Evolutionary conservation across 805 yeast species (phyloP).

Genomic region (Saturnispora galanensis): DNA sequence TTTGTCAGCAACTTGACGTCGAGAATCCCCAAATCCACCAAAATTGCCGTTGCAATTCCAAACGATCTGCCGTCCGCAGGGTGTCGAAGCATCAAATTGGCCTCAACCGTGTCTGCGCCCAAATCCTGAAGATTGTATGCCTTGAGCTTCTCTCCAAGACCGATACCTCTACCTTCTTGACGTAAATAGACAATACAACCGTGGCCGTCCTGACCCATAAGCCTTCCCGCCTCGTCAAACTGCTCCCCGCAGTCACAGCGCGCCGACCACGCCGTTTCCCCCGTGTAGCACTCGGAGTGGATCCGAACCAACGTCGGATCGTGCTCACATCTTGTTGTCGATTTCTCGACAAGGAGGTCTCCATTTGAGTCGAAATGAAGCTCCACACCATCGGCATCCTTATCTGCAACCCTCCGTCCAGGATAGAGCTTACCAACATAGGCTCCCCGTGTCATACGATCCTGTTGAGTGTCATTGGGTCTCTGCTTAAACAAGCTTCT

Average conservation of each 20-base stretch:
- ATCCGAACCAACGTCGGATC: constrained; percentile 67
- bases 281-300: constrained; percentile 97
- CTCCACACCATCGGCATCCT: constrained; percentile 36
- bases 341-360: constrained; percentile 24
- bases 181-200: constrained; percentile 94
- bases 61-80: constrained; percentile 98
- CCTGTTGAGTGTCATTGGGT: constrained; percentile 69
- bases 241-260: constrained; percentile 99
- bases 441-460: constrained; percentile 98
- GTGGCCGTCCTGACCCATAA: constrained; percentile 78
- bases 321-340: constrained; percentile 16
- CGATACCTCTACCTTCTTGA: constrained; percentile 98
- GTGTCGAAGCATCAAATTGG: constrained; percentile 82
- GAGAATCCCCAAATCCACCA: constrained; percentile 67
- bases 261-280: constrained; percentile 99
- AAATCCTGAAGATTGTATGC: constrained; percentile 95
- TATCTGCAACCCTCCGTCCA: constrained; percentile 66
- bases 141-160: constrained; percentile 93
- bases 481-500: constrained; percentile 54
- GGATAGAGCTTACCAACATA: constrained; percentile 85
- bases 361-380: constrained; percentile 35
- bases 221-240: constrained; percentile 92
- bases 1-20: constrained; percentile 78
- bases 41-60: constrained; percentile 86
- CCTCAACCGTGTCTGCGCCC: constrained; percentile 98